A percentile compares a stretch with the other conserved stretches of the same genome.
phyloP scores from a whole-genome alignment of 805 yeast species.

The Candida schatavii region DNA sequence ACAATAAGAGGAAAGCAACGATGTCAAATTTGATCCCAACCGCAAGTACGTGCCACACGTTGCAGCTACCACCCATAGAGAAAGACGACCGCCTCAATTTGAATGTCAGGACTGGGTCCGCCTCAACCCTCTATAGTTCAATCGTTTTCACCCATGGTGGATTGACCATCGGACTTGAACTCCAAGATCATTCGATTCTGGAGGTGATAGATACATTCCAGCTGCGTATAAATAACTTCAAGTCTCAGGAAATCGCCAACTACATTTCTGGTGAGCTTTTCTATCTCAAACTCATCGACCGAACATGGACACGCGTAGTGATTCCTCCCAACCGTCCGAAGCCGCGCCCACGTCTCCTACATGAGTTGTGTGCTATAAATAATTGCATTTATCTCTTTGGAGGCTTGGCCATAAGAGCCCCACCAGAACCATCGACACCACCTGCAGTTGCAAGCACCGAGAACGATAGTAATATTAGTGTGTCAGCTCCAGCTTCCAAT shows the following conservation, averaged over 20 bases:
- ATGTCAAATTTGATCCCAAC: slow-evolving; percentile 69
- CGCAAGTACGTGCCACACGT: slow-evolving; percentile 55
- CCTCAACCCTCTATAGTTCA: slow-evolving; percentile 56
- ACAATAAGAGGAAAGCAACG: too few relatives aligned
- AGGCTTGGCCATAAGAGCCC: slow-evolving; percentile 39
- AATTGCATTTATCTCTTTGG: slow-evolving; percentile 60
- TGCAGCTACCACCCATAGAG: slow-evolving; percentile 53
- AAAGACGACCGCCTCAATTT: slow-evolving; percentile 54
- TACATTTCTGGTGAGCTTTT: slow-evolving; percentile 66
- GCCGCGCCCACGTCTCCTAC: slow-evolving; percentile 55
- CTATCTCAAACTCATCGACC: slow-evolving; percentile 54
- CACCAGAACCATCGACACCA: slow-evolving; percentile 22
- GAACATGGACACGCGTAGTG: slow-evolving; percentile 52
- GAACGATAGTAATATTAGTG: slow-evolving; percentile 15
- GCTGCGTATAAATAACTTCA: slow-evolving; percentile 26
- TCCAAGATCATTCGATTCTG: slow-evolving; percentile 33
- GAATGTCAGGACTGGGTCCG: slow-evolving; percentile 67
- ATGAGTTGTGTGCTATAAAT: slow-evolving; percentile 51
- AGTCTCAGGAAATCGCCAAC: slow-evolving; percentile 22
- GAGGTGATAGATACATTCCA: slow-evolving; percentile 40
- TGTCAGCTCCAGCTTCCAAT: slow-evolving; percentile 13
- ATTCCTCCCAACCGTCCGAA: slow-evolving; percentile 17
- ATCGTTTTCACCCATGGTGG: slow-evolving; percentile 70
- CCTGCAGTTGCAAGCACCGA: slow-evolving; percentile 14
- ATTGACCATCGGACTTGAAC: slow-evolving; percentile 52